These are phyloP conservation scores for Vachellia collinsii DNA, from an alignment of 306 rosid species.

Conservation along the genomic window DNA sequence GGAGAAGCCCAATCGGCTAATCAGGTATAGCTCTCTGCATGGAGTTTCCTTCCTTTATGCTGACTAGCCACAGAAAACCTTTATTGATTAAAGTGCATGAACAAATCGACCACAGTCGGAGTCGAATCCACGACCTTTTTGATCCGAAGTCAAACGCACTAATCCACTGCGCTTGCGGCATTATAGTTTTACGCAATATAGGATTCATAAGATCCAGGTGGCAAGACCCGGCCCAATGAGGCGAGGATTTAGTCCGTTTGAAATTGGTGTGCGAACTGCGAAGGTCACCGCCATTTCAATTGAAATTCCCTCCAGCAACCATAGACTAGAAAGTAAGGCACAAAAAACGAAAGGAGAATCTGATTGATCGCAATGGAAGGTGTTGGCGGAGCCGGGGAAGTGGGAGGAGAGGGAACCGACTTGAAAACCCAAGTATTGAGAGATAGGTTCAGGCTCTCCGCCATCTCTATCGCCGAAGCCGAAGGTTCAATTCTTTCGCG, in stretches of 20 bases:
- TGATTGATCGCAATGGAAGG: slow-evolving; percentile 33
- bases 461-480: slow-evolving; percentile 67
- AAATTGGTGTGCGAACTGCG: not conserved
- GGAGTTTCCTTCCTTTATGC: too few species aligned
- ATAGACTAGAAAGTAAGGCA: not conserved
- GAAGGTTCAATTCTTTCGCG: slow-evolving; percentile 55
- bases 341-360: not conserved
- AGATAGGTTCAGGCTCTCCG: slow-evolving; percentile 75
- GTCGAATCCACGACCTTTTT: too few species aligned
- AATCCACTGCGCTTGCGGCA: too few species aligned
- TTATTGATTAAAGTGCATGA: too few species aligned
- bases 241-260: not conserved
- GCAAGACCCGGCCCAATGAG: not conserved
- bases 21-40: too few species aligned
- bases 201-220: not conserved
- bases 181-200: too few species aligned
- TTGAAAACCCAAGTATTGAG: slow-evolving; percentile 57
- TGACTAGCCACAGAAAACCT: too few species aligned
- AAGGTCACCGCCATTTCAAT: not conserved
- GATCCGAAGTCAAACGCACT: too few species aligned
- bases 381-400: slow-evolving; percentile 29
- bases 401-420: slow-evolving; percentile 52
- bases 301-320: slow-evolving; percentile 3
- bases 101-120: too few species aligned
- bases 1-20: too few species aligned